Evolutionary conservation across 345 rosid species (phyloP), one percentile per base, ranked within the genome.

Genomic region (Ricinus communis): DNA sequence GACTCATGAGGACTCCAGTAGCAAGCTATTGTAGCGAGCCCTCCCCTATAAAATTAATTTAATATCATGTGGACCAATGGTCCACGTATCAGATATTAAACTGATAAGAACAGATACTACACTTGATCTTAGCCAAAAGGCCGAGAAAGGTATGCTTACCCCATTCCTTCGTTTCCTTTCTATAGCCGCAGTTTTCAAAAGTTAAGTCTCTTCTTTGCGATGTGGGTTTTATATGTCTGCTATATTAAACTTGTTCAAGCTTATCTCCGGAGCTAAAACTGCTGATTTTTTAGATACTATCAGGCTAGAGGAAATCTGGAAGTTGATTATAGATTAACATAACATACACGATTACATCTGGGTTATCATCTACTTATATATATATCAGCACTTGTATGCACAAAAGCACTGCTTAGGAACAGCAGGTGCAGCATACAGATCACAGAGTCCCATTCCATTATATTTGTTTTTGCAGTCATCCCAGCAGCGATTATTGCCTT

Each of bases 41-140:
- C 49, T 22, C 49, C 30, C 66, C 66, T 50, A 21, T 40, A 52
- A 62, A 62, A 62, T 62, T 5, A 71, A 63, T 62, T 75, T 79
- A 55, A 74, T 66, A 71, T 71, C 76, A 1, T 62, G 59, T 71
- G 60, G 0, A 0, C 54, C 79, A 0, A 1, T 51, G 47, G 5
- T 67, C 58, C 65, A 66, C 71, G 10, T 66, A 73, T 78, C 69
- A 66, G 64, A 54, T 66, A 57, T 70, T 70, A 50, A 68, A 53
- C 59, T 46, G 62, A 69, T 63, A 75, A 63, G 62, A 72, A 72
- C 75, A 75, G 67, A 65, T 55, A 69, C 79, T 70, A 57, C 71
- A 27, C 67, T 58, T 30, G 69, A 84, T 86, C 86, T 83, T 83
- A 86, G 85, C 86, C 84, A 82, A 85, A 83, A 85, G 87, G 87